Base-by-base conservation (phyloP, 495 filamentous ascomycete genomes). In the Penicillium robsamsonii region DNA sequence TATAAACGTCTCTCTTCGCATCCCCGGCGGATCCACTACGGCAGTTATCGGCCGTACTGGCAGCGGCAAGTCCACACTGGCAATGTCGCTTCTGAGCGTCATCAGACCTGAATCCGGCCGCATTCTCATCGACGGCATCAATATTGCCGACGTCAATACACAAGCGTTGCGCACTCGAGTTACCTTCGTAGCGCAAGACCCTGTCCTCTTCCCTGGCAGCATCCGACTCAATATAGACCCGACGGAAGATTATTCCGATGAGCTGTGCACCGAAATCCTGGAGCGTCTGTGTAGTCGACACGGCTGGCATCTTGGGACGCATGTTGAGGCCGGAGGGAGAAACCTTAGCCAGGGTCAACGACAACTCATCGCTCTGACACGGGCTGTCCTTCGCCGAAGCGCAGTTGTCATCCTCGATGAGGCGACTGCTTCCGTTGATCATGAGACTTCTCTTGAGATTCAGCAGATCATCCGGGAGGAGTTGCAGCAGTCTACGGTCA, bases 381-480 rank as follows among this genome's bases (percentile, higher is more conserved):
- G 84, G 31, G 83, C 84, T 9, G 73, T 86, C 13, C 64, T 87
- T 47, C 72, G 83, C 25, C 74, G 80, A n/a, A 84, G 76, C 73
- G 81, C 75, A 9, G 73, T 83, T 59, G 67, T 86, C 29, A 77
- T 92, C 43, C 68, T 92, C 57, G 88, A 92, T 59, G 88, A 92
- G 70, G 91, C 91, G 17, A 96, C 91, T n/a, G 90, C 90, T 15
- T 88, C 84, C 13, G 91, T 96, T 57, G 91, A 96, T 62, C 79
- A 79, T 57, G 84, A 86, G 66, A 94, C 88, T 1, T 87, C 88
- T n/a, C 70, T 82, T 61, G 78, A 85, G 52, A 90, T 94, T 45
- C 90, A 96, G 74, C 77, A 84, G 62, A 75, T 94, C 33, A 66
- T 96, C 52, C 71, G 87, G 30, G 85, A 89, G 60, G 90, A 93